Conservation (phyloP, 768 basidiomycete genomes). For the Candolleomyces aberdarensis region DNA sequence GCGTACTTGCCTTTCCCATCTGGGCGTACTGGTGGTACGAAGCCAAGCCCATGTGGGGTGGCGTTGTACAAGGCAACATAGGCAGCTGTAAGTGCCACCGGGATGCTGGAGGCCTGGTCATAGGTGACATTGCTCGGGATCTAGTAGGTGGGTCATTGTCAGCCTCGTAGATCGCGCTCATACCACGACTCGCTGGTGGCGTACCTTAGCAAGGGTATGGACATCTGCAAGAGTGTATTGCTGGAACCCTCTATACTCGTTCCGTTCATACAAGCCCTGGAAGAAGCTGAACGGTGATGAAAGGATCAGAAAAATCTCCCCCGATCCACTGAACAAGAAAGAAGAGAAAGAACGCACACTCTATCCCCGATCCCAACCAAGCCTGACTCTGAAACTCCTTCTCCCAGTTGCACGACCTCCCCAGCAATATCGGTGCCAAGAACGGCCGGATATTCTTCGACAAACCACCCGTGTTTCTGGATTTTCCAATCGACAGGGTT, state of each 20-base stretch:
- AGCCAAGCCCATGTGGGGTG: constrained; percentile 19
- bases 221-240: constrained; percentile 37
- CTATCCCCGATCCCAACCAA: constrained; percentile 46
- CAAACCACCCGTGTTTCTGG: constrained; percentile 35
- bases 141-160: constrained; percentile 9
- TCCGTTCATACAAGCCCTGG: constrained; percentile 32
- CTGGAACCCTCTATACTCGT: constrained; percentile 37
- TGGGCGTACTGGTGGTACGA: constrained; percentile 22
- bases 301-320: constrained; percentile 7
- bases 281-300: constrained; percentile 30
- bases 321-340: background rate
- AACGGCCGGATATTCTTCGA: constrained; percentile 42
- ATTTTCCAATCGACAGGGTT: constrained; percentile 56
- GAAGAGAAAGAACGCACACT: constrained; percentile 33
- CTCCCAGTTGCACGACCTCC: constrained; percentile 33
- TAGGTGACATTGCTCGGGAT: constrained; percentile 35
- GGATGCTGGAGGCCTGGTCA: constrained; percentile 40
- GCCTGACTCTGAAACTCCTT: constrained; percentile 36
- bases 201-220: constrained; percentile 34
- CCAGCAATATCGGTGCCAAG: constrained; percentile 45
- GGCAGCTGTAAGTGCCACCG: constrained; percentile 36
- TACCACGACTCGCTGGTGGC: no score
- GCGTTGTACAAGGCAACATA: constrained; percentile 31
- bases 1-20: constrained; percentile 24
- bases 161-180: no score